Evolutionary conservation across 2,329 filamentous ascomycete genomes (phyloP).

Genomic region (Aspergillus awamori): DNA sequence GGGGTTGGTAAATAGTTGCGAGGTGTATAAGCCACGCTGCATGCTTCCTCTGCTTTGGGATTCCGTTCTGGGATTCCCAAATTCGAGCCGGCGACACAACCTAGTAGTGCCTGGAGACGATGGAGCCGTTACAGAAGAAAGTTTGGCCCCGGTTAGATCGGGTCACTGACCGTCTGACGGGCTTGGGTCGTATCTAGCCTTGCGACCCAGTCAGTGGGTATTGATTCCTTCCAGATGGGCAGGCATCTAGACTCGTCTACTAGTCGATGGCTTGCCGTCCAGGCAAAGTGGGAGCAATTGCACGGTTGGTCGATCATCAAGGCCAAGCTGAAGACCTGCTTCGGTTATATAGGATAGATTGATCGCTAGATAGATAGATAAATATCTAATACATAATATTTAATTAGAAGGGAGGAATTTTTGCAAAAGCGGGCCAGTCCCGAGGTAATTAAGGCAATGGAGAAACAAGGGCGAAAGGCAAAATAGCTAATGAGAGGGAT

Average conservation of each 20-base stretch:
- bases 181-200: slow-evolving; percentile 1
- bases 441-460: not conserved
- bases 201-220: not conserved
- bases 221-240: not conserved
- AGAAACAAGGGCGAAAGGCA: not conserved
- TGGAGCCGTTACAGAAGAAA: slow-evolving; percentile 4
- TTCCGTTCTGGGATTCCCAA: not conserved
- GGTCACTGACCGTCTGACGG: not conserved
- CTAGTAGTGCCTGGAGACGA: not conserved
- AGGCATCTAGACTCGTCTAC: not conserved
- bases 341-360: not conserved
- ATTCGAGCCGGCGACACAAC: not conserved
- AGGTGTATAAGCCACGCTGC: not conserved
- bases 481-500: not conserved
- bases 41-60: not conserved
- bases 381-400: no score
- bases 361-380: not conserved
- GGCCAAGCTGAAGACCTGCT: not conserved
- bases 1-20: not conserved
- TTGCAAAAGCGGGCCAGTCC: not conserved
- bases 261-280: not conserved
- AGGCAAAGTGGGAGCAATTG: not conserved
- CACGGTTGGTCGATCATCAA: not conserved
- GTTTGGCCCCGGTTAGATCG: slow-evolving; percentile 5
- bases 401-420: not conserved